phyloP scores from a whole-genome alignment of 176 grass and related monocot species.

The Rhynchospora breviuscula region DNA sequence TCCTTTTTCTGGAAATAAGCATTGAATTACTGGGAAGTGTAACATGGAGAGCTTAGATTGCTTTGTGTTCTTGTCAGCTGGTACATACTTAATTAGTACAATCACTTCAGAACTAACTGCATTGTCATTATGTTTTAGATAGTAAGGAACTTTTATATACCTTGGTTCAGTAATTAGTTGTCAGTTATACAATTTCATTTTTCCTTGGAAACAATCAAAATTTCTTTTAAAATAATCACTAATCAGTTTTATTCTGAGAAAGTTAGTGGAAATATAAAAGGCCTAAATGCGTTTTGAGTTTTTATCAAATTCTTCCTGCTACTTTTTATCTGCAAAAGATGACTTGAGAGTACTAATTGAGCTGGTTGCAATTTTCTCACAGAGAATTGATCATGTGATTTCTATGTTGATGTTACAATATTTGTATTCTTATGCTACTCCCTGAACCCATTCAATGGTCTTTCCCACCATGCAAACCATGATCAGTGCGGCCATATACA shows the following conservation, averaged over 20 bases:
- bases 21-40: not conserved
- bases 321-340: not conserved
- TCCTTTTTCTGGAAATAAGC: not conserved
- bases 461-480: no score
- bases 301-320: not conserved
- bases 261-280: not conserved
- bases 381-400: not conserved
- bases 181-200: not conserved
- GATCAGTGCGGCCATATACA: not conserved
- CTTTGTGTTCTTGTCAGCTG: not conserved
- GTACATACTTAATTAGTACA: not conserved
- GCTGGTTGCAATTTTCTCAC: no score
- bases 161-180: not conserved
- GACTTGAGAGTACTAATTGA: no score
- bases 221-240: not conserved
- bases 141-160: not conserved
- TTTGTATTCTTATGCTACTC: no score
- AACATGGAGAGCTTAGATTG: not conserved
- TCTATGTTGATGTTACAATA: not conserved
- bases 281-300: not conserved
- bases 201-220: not conserved
- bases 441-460: no score
- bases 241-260: not conserved
- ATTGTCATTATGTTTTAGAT: not conserved
- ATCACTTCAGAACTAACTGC: not conserved